Conservation (phyloP, 2,329 filamentous ascomycete species). For the Pestalotiopsis sp. region DNA sequence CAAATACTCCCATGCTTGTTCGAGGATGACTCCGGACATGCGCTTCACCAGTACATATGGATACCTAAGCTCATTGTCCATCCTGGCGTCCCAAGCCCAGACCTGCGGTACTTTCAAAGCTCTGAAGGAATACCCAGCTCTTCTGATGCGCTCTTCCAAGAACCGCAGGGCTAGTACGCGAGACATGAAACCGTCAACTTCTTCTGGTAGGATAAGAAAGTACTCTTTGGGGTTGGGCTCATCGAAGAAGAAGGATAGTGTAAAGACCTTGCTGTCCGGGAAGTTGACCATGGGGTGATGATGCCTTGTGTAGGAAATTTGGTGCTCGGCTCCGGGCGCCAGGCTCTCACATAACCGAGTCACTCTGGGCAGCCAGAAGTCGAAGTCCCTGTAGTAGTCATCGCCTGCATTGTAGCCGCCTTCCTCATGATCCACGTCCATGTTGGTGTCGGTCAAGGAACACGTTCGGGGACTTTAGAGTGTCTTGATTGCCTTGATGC, state of each 20-base stretch:
- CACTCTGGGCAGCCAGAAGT: background rate
- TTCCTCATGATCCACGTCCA: background rate
- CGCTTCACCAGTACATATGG: background rate
- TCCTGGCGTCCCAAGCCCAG: background rate
- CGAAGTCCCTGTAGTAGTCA: background rate
- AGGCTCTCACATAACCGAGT: background rate
- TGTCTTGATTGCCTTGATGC: background rate
- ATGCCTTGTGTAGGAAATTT: no score
- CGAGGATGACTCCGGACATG: background rate
- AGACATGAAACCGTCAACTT: background rate
- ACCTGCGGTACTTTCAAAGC: background rate
- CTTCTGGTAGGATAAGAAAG: background rate
- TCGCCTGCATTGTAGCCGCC: background rate
- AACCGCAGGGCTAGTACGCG: background rate
- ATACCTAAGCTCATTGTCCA: background rate
- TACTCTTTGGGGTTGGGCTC: background rate
- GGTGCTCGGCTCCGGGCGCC: background rate
- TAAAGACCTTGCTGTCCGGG: background rate
- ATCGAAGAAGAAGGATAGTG: background rate
- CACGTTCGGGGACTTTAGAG: background rate
- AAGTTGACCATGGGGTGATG: background rate
- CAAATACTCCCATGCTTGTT: background rate
- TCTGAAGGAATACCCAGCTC: background rate
- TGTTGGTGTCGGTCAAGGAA: background rate
- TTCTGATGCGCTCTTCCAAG: background rate